Conservation (phyloP, 768 basidiomycete species). For the Boletus subcaerulescens region DNA sequence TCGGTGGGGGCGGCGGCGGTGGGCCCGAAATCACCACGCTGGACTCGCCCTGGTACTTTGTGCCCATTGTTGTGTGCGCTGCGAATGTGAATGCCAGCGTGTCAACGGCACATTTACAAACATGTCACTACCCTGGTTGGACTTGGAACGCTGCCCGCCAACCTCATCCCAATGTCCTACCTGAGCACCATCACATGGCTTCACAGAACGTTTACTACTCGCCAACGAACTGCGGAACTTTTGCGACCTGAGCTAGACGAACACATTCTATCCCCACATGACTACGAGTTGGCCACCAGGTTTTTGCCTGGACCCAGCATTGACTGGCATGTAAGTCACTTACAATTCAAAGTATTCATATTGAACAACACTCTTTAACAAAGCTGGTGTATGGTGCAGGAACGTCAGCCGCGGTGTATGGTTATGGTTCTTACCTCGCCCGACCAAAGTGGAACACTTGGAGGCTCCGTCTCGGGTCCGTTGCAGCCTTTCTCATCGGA, state of each 20-base stretch:
- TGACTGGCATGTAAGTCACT: slow-evolving; percentile 40
- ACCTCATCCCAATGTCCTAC: slow-evolving; percentile 23
- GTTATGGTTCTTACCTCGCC: slow-evolving; percentile 24
- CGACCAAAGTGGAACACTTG: slow-evolving; percentile 29
- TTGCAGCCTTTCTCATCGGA: slow-evolving; percentile 28
- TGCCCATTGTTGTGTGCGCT: slow-evolving; percentile 3
- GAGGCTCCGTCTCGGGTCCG: slow-evolving; percentile 25
- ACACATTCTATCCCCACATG: slow-evolving; percentile 34
- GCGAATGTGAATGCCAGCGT: background rate
- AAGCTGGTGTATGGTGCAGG: slow-evolving; percentile 23
- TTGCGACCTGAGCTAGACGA: slow-evolving; percentile 31
- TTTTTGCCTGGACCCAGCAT: slow-evolving; percentile 53
- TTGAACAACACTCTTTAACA: slow-evolving; percentile 2
- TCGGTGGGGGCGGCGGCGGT: slow-evolving; percentile 21
- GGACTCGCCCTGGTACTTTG: background rate
- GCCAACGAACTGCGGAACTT: slow-evolving; percentile 31
- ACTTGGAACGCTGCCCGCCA: background rate
- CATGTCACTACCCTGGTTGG: background rate
- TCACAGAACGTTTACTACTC: slow-evolving; percentile 44
- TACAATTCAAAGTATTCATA: background rate
- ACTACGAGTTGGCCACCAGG: slow-evolving; percentile 52
- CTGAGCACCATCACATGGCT: slow-evolving; percentile 35
- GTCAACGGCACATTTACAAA: background rate
- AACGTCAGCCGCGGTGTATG: slow-evolving; percentile 22
- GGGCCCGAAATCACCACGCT: background rate